Evolutionary conservation across 2,329 filamentous ascomycete genomes (phyloP).

Genomic region (Colletotrichum salicis): DNA sequence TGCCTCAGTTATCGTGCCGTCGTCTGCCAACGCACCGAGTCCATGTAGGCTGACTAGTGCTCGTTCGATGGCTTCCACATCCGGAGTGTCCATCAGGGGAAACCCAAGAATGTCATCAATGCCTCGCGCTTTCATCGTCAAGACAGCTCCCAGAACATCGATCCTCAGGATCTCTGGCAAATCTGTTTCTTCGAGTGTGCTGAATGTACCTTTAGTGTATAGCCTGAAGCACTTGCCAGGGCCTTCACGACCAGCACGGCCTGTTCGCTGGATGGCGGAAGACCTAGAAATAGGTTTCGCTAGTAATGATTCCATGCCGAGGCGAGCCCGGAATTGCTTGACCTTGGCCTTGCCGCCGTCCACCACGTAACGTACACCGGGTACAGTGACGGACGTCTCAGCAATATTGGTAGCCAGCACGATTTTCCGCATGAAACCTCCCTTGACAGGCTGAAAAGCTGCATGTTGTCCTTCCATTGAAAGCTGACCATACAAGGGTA

Average conservation of each 20-base stretch:
- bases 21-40: slow-evolving; percentile 78
- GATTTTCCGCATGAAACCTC: slow-evolving; percentile 82
- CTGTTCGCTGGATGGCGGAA: slow-evolving; percentile 89
- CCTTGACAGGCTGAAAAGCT: slow-evolving; percentile 81
- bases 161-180: slow-evolving; percentile 91
- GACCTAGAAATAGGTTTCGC: slow-evolving; percentile 93
- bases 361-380: slow-evolving; percentile 89
- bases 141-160: slow-evolving; percentile 84
- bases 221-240: slow-evolving; percentile 90
- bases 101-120: slow-evolving; percentile 85
- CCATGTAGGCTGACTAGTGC: slow-evolving; percentile 83
- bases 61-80: slow-evolving; percentile 80
- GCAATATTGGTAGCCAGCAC: slow-evolving; percentile 97
- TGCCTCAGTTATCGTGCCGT: slow-evolving; percentile 77
- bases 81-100: slow-evolving; percentile 85
- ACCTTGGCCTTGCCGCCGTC: slow-evolving; percentile 95
- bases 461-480: slow-evolving; percentile 87
- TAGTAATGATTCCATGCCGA: slow-evolving; percentile 90
- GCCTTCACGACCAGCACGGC: slow-evolving; percentile 92
- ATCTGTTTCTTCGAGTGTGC: slow-evolving; percentile 76
- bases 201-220: slow-evolving; percentile 84
- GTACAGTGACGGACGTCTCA: slow-evolving; percentile 97
- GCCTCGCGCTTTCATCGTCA: slow-evolving; percentile 94
- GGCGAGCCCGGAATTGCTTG: slow-evolving; percentile 85
- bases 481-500: slow-evolving; percentile 90